These are phyloP conservation scores for Simplicillium aogashimaense DNA, from an alignment of 2,329 filamentous ascomycete genomes.

Conservation along the genomic window DNA sequence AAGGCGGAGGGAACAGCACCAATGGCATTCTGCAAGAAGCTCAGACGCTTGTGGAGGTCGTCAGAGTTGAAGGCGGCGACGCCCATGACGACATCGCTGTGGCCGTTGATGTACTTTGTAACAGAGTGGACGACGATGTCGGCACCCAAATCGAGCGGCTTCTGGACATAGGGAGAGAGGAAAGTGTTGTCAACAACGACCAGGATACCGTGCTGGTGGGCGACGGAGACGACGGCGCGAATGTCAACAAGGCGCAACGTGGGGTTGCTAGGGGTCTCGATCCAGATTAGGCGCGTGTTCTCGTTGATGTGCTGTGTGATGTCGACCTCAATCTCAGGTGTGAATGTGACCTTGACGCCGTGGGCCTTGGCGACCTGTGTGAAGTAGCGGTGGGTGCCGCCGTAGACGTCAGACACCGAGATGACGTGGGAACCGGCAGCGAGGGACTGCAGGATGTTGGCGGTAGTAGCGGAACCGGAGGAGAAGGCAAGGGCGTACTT, in stretches of 20 bases:
- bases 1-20: conserved; percentile 91
- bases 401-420: conserved; percentile 95
- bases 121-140: conserved; percentile 96
- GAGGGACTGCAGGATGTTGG: conserved; percentile 84
- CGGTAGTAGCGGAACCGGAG: conserved; percentile 88
- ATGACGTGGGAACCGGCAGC: conserved; percentile 88
- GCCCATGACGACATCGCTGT: conserved; percentile 95
- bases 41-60: conserved; percentile 63
- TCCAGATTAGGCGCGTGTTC: conserved; percentile 93
- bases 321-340: conserved; percentile 82
- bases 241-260: conserved; percentile 92
- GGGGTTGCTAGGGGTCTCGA: conserved; percentile 87
- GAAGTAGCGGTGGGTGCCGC: conserved; percentile 97
- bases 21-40: conserved; percentile 95
- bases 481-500: conserved; percentile 90
- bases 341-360: conserved; percentile 90
- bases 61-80: conserved; percentile 90
- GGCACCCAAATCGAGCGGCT: conserved; percentile 87
- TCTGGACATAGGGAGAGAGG: conserved; percentile 91
- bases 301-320: conserved; percentile 75
- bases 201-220: conserved; percentile 79
- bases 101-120: conserved; percentile 98
- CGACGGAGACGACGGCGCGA: conserved; percentile 68
- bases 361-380: conserved; percentile 94
- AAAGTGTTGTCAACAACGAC: conserved; percentile 99